Base-by-base conservation (phyloP, 306 rosid genomes). In the Vigna mungo region DNA sequence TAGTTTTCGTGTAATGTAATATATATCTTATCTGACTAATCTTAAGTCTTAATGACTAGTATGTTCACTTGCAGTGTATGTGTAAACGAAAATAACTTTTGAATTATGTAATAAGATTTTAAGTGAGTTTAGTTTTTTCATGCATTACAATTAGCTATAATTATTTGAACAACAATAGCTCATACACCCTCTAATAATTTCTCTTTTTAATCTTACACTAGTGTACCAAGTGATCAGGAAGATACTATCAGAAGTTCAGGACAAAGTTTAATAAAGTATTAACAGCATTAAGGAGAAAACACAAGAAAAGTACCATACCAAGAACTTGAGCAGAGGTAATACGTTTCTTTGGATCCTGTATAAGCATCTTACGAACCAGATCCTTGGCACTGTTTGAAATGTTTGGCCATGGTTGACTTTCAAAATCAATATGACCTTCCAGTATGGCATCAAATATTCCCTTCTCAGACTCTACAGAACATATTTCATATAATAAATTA, bases 361-460 rank as follows among this genome's bases (percentile, higher is more conserved):
- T 90, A 69, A 94, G 86, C 98, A 94, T 94, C 71, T 67, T 94
- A 63, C 86, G 82, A 59, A 94, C 90, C 15, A 94, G 92, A 80
- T 94, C 97, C 87, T 94, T 94, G 68, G 98, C 98, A 78, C 85
- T 85, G 78, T 18, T 21, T 51, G 98, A 94, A 67, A 94, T 90
- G 27, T 82, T 72, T 47, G 98, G 96, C 98, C 97, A 94, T 1
- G 98, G 98, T 6, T 76, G 52, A 75, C 90, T 89, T 44, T 85
- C 90, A 81, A 94, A 94, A 81, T 94, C 98, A 39, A 92, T 89
- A 62, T 87, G 84, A 82, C 98, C 98, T 65, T 86, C 84, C 86
- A 92, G 84, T 70, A 94, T 82, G 77, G 93, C 85, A 85, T 94
- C 97, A 74, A 92, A 94, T 83, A 94, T 94, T 78, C 96, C 98